Evolutionary conservation across 805 yeast species (phyloP), one percentile per base, ranked within the genome.

Genomic region (Candida takata): DNA sequence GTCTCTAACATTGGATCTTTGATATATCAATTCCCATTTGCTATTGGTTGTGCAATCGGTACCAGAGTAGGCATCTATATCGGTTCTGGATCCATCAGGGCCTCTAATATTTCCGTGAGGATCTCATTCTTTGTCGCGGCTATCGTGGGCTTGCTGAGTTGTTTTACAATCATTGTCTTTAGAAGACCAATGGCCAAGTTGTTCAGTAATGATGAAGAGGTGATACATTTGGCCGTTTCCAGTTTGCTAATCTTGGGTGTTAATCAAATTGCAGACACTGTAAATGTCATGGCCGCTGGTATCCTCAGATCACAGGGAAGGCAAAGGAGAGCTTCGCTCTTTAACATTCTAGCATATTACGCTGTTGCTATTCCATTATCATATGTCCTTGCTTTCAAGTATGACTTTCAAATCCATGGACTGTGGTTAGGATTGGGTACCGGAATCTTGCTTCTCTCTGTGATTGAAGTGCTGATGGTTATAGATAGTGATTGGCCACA

Each of bases 241-340:
- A 60, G 80, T 14, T 70, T 82, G 49, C 87, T 90, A 3, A 62
- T 77, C 31, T 71, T 83, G 18, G 74, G 87, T 1, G 44, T 77
- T 3, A 71, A 79, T 45, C 86, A 81, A 45, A 57, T 84, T 3
- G 70, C 74, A 38, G 95, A 84, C 55, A 79, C 85, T 4, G 52
- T 81, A 13, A 80, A 84, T 12, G 74, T 80, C 29, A 77, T 82
- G 13, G 77, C 85, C 3, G 77, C 81, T 28, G 92, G 88, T 1
- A 69, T 80, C 24, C 60, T 84, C 39, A 62, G 95, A 41, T 87
- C 88, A 2, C 79, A 80, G 54, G 95, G 90, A 0, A 61, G 77
- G 31, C 95, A 84, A 54, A 70, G 68, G 33, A 66, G 81, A 31
- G 94, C 94, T 3, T 85, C 90, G 0, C 45, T 72, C 10, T 62